Percentiles rank a stretch among this genome's conserved stretches.
Evolutionary conservation across 345 rosid genomes (phyloP).

Genomic region (Diplotaxis tenuifolia): DNA sequence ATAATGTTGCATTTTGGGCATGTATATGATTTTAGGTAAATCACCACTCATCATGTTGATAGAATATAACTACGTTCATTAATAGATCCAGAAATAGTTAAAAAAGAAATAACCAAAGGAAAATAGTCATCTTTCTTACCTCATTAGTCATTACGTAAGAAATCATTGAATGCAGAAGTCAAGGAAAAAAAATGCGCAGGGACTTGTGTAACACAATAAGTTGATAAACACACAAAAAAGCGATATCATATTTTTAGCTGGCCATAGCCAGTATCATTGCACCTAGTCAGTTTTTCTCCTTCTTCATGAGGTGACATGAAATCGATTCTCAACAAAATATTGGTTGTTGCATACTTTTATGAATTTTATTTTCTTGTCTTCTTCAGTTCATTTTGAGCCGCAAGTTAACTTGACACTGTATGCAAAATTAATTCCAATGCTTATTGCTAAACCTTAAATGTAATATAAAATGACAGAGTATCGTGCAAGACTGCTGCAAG

Average conservation of each 20-base stretch:
- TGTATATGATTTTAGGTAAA: neutral
- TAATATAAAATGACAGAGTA: neutral
- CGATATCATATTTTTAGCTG: neutral
- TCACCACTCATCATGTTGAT: neutral
- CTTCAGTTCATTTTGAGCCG: neutral
- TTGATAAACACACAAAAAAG: neutral
- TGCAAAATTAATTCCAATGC: neutral
- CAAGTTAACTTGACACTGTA: neutral
- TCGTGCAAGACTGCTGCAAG: constrained; percentile 14
- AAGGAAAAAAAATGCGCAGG: constrained; percentile 2
- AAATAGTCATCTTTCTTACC: neutral
- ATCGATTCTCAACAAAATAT: neutral
- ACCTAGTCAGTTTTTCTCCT: constrained; percentile 16
- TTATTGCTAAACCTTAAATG: neutral
- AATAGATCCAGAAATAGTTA: neutral
- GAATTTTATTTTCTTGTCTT: neutral
- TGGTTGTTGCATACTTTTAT: neutral
- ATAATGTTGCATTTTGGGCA: too few species aligned
- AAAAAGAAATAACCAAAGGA: neutral
- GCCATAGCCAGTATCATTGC: constrained; percentile 18
- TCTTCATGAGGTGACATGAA: neutral
- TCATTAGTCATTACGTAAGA: neutral
- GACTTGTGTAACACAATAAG: constrained; percentile 21
- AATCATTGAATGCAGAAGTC: neutral
- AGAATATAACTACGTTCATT: neutral